phyloP scores from a whole-genome alignment of 805 yeast genomes.

The Teunomyces cretensis region DNA sequence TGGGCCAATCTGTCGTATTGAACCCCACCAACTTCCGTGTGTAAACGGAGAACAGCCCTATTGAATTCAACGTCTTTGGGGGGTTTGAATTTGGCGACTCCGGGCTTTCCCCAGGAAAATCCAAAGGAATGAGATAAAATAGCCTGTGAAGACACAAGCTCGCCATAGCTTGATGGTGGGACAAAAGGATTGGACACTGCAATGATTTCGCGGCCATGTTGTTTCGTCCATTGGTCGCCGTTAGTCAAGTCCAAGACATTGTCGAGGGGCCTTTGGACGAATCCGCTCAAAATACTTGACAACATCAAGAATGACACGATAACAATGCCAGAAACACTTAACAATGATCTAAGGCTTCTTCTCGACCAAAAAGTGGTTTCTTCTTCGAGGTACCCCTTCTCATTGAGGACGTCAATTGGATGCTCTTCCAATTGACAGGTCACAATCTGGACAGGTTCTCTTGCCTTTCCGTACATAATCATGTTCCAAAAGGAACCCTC shows the following conservation, averaged over 20 bases:
- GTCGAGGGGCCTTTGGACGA: not conserved
- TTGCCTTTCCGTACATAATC: not conserved
- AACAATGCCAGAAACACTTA: not conserved
- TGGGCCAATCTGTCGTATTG: conserved; percentile 69
- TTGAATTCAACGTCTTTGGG: conserved; percentile 46
- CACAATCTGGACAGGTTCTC: not conserved
- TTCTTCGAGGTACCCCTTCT: not conserved
- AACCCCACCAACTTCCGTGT: conserved; percentile 54
- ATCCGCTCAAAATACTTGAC: not conserved
- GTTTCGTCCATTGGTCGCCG: not conserved
- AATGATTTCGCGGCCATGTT: conserved; percentile 12
- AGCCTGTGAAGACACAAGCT: conserved; percentile 40
- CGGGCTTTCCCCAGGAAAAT: conserved; percentile 61
- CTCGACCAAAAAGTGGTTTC: not conserved
- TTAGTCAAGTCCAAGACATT: not conserved
- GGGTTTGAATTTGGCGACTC: conserved; percentile 37
- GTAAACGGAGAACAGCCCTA: conserved; percentile 52
- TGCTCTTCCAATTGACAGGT: not conserved
- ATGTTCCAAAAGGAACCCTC: not conserved
- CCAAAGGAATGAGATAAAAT: conserved; percentile 53
- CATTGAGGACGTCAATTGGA: not conserved
- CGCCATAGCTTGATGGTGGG: conserved; percentile 15
- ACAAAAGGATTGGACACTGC: conserved; percentile 17
- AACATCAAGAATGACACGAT: not conserved
- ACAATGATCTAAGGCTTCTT: not conserved